Conservation (phyloP, 2,329 filamentous ascomycete genomes). For the Scopulariopsis brevicaulis region DNA sequence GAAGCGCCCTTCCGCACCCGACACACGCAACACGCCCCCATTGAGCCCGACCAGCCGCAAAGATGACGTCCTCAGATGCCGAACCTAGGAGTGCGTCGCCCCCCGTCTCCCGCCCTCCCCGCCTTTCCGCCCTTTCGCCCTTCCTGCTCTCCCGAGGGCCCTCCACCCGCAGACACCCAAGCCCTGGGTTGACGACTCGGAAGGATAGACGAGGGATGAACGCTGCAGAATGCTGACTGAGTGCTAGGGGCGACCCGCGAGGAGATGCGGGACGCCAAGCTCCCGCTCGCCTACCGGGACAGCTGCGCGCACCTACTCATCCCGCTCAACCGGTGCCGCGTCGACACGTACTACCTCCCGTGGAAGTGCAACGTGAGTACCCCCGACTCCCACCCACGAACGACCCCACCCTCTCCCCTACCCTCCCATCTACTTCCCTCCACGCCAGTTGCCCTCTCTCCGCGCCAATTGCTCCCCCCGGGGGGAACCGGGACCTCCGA, state of each 20-base stretch:
- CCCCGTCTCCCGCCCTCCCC: background rate
- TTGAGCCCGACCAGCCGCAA: background rate
- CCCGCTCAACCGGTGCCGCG: conserved; percentile 88
- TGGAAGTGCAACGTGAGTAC: conserved; percentile 90
- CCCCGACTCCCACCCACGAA: background rate
- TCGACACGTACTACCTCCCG: conserved; percentile 83
- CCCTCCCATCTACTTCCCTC: background rate
- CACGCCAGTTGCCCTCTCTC: background rate
- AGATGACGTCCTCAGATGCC: background rate
- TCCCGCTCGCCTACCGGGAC: conserved; percentile 87
- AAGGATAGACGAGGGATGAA: background rate
- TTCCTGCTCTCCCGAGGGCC: background rate
- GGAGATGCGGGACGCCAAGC: conserved; percentile 84
- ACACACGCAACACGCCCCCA: background rate
- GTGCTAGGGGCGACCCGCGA: conserved; percentile 63
- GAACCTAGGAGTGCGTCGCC: background rate
- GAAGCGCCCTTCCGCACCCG: background rate
- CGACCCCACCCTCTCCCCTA: background rate
- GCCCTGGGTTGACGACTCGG: background rate
- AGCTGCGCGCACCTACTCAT: conserved; percentile 92
- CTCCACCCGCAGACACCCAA: background rate
- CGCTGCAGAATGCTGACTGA: background rate
- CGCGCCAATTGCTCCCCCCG: no score
- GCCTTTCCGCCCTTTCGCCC: background rate
- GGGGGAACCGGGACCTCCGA: background rate